A percentile compares a stretch with the other conserved stretches of the same genome.
These are phyloP conservation scores for Lepidium campestre DNA, from an alignment of 441 rosid genomes.

Conservation along the genomic window DNA sequence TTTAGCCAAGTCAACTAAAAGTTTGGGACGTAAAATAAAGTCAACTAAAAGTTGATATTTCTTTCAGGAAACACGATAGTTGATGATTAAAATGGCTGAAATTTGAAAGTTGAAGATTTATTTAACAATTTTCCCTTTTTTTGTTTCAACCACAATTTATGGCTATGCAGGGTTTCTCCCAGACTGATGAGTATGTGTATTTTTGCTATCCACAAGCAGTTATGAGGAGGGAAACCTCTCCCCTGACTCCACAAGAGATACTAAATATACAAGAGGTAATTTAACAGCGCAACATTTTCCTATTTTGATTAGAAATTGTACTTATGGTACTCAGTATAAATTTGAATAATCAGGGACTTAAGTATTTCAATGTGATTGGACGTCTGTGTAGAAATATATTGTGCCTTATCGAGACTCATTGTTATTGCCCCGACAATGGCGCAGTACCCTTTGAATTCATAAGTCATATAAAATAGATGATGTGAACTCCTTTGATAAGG, in stretches of 20 bases:
- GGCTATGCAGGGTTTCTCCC: neutral
- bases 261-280: slow-evolving; percentile 80
- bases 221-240: slow-evolving; percentile 84
- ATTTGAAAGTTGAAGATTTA: too few relatives aligned
- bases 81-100: too few relatives aligned
- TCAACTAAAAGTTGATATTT: too few relatives aligned
- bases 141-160: neutral
- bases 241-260: slow-evolving; percentile 64
- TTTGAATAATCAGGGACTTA: slow-evolving; percentile 67
- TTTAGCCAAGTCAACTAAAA: too few relatives aligned
- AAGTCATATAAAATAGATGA: slow-evolving; percentile 80
- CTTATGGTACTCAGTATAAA: slow-evolving; percentile 16
- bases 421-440: slow-evolving; percentile 79
- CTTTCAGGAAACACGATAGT: too few relatives aligned
- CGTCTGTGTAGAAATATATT: slow-evolving; percentile 75
- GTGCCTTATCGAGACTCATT: slow-evolving; percentile 94
- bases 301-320: neutral
- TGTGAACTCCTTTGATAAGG: slow-evolving; percentile 31
- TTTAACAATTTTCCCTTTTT: too few relatives aligned
- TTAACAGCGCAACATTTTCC: neutral
- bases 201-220: slow-evolving; percentile 59
- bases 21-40: too few relatives aligned
- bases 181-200: slow-evolving; percentile 6
- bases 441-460: slow-evolving; percentile 89
- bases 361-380: slow-evolving; percentile 84